phyloP scores from a whole-genome alignment of 2,329 filamentous ascomycete genomes.

The Xylaria sp. region DNA sequence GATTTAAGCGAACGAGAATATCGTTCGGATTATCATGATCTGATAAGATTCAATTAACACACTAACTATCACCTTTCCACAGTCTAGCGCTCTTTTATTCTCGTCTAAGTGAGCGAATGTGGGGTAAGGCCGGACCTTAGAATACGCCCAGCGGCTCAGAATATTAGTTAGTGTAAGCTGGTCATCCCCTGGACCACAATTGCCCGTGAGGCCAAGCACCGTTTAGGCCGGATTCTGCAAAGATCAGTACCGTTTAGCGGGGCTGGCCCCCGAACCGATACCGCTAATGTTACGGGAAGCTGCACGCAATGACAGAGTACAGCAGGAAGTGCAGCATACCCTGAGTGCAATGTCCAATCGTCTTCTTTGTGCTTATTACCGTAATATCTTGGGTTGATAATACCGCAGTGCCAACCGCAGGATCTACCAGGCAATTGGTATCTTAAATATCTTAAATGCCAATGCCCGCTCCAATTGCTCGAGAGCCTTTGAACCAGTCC shows the following conservation, averaged over 20 bases:
- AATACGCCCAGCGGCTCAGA: not conserved
- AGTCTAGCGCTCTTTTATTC: not conserved
- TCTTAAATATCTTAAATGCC: constrained; percentile 7
- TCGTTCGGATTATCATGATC: not conserved
- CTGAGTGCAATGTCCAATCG: constrained; percentile 16
- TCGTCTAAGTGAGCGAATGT: not conserved
- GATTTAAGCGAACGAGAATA: not conserved
- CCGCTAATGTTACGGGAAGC: constrained; percentile 17
- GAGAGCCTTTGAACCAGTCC: not conserved
- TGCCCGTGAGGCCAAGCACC: constrained; percentile 18
- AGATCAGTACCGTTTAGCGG: constrained; percentile 21
- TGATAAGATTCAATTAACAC: not conserved
- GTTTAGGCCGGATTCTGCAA: constrained; percentile 23
- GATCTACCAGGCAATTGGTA: constrained; percentile 1
- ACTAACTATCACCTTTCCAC: not conserved
- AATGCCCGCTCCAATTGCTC: not conserved
- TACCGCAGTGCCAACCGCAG: not conserved
- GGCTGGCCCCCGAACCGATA: constrained; percentile 16
- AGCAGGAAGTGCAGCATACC: not conserved
- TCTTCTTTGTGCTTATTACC: constrained; percentile 9
- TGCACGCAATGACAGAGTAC: constrained; percentile 20
- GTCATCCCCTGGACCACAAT: constrained; percentile 2
- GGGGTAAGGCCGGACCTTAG: constrained; percentile 2
- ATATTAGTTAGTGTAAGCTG: constrained; percentile 4
- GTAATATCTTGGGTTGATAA: not conserved